These are phyloP conservation scores for Colletotrichum tropicale DNA, from an alignment of 2,329 filamentous ascomycete genomes.

Conservation along the genomic window DNA sequence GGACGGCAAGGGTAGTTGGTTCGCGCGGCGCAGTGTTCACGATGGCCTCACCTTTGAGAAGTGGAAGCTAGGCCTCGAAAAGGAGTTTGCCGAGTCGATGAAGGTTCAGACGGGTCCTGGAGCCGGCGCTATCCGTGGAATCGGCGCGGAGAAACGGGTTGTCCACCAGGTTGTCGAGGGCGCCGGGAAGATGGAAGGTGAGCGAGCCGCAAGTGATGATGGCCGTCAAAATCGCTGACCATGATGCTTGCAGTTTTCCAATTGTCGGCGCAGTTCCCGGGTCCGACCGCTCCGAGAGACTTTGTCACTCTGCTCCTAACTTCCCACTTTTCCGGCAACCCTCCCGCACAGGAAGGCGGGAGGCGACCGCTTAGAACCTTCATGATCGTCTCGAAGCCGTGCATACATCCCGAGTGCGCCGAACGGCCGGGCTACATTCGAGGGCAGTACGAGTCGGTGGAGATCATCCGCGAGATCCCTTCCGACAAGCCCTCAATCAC, in stretches of 20 bases:
- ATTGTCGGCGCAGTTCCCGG: conserved; percentile 87
- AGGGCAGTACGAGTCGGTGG: conserved; percentile 89
- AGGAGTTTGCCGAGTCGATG: conserved; percentile 81
- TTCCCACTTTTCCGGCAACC: conserved; percentile 57
- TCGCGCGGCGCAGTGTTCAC: conserved; percentile 83
- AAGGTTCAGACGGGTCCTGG: conserved; percentile 73
- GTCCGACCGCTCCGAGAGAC: conserved; percentile 85
- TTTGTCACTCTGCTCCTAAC: conserved; percentile 83
- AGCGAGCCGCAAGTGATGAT: conserved; percentile 1
- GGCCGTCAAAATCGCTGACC: conserved; percentile 14
- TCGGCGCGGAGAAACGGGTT: conserved; percentile 79
- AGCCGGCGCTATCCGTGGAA: conserved; percentile 79
- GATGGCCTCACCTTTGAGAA: conserved; percentile 76
- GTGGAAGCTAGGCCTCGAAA: conserved; percentile 78
- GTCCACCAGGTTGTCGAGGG: conserved; percentile 65
- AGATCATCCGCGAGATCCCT: conserved; percentile 85
- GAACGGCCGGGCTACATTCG: conserved; percentile 76
- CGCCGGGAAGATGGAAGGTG: conserved; percentile 68
- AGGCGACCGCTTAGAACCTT: conserved; percentile 68
- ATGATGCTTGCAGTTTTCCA: conserved; percentile 69
- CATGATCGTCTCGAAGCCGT: conserved; percentile 88
- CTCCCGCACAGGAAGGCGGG: conserved; percentile 23
- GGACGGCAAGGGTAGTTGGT: conserved; percentile 89
- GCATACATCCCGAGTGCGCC: conserved; percentile 75
- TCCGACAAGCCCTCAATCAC: conserved; percentile 47